phyloP scores from a whole-genome alignment of 352 stramenopile species.

The Phytopythium sindhum region DNA sequence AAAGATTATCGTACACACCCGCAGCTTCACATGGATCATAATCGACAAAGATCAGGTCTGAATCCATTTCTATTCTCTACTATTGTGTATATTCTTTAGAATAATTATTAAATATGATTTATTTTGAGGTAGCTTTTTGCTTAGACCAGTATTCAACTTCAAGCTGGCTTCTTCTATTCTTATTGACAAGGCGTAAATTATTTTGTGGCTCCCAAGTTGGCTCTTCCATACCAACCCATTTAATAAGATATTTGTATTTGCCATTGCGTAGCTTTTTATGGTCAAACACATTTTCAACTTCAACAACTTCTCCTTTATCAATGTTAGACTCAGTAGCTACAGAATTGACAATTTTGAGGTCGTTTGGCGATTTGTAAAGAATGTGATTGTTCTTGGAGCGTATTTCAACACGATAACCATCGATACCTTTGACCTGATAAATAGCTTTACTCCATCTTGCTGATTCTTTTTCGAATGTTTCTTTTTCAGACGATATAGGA shows the following conservation, averaged over 20 bases:
- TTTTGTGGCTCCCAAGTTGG: constrained; percentile 17
- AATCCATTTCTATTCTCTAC: too few relatives aligned
- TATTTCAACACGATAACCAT: constrained; percentile 21
- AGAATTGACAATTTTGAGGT: constrained; percentile 18
- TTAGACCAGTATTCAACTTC: too few relatives aligned
- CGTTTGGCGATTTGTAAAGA: constrained; percentile 19
- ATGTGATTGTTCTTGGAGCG: constrained; percentile 29
- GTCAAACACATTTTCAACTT: constrained; percentile 18
- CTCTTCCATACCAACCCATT: constrained; percentile 18
- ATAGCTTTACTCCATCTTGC: constrained; percentile 19
- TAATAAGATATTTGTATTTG: constrained; percentile 24
- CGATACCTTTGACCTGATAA: constrained; percentile 18
- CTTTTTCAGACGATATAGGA: constrained; percentile 17
- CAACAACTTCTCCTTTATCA: constrained; percentile 17
- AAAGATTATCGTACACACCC: too few relatives aligned
- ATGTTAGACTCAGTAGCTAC: constrained; percentile 15
- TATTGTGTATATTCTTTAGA: too few relatives aligned
- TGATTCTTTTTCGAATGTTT: constrained; percentile 20
- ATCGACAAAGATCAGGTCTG: too few relatives aligned
- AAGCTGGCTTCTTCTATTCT: constrained; percentile 6
- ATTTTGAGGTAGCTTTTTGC: too few relatives aligned
- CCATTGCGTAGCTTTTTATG: constrained; percentile 12
- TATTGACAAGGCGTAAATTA: constrained; percentile 17
- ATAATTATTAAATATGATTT: too few relatives aligned
- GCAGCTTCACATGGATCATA: too few relatives aligned